phyloP scores from a whole-genome alignment of 148 eudicot genomes.

The Camellia japonica region DNA sequence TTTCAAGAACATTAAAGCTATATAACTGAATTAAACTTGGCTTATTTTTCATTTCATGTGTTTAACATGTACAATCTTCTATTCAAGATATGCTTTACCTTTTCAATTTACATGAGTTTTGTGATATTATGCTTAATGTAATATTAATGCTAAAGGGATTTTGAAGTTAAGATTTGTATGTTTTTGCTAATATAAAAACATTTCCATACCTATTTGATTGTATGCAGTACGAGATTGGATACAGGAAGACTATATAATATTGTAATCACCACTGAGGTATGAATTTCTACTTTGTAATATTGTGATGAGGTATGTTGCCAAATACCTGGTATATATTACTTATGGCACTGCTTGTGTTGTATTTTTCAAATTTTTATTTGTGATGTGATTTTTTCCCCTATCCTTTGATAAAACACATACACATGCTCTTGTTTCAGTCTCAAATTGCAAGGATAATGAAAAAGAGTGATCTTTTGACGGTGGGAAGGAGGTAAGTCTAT shows the following conservation, averaged over 20 bases:
- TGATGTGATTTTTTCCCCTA: too few relatives aligned
- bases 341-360: background rate
- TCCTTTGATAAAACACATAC: too few relatives aligned
- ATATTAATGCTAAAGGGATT: background rate
- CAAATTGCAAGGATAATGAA: background rate
- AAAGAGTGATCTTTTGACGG: background rate
- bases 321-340: background rate
- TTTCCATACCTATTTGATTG: background rate
- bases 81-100: background rate
- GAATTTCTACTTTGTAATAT: background rate
- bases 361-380: background rate
- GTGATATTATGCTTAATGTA: background rate
- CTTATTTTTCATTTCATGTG: background rate
- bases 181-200: background rate
- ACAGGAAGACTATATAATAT: background rate
- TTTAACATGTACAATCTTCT: background rate
- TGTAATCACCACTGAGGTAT: conserved; percentile 13
- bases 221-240: background rate
- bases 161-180: background rate
- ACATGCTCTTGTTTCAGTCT: background rate
- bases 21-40: background rate
- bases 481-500: background rate
- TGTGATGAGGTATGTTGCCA: background rate
- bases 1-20: background rate
- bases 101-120: background rate